Evolutionary conservation across 2,329 filamentous ascomycete genomes (phyloP).

Genomic region (Aspergillus japonicus): DNA sequence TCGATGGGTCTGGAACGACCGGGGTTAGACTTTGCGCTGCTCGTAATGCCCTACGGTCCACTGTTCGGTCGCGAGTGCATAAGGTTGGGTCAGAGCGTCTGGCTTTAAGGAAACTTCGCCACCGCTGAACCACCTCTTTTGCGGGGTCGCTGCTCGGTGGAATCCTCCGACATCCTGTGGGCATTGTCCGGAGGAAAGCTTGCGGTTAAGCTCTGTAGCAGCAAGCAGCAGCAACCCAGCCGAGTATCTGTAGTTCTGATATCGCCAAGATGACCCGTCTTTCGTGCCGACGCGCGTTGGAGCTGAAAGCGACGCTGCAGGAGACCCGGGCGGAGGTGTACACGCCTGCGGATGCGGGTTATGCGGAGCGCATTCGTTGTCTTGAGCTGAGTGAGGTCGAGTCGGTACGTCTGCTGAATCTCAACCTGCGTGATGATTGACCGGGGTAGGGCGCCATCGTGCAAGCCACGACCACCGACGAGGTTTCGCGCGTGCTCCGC

Average conservation of each 20-base stretch:
- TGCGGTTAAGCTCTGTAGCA: too few species aligned
- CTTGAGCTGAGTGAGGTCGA: conserved; percentile 16
- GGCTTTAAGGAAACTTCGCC: not conserved
- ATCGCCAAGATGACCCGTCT: conserved; percentile 9
- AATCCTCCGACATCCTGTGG: too few species aligned
- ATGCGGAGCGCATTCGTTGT: conserved; percentile 9
- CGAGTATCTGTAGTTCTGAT: too few species aligned
- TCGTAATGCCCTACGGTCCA: not conserved
- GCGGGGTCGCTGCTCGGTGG: not conserved
- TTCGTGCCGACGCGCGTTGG: conserved; percentile 7
- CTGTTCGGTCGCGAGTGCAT: too few species aligned
- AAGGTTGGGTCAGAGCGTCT: not conserved
- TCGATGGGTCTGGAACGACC: not conserved
- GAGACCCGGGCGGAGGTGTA: conserved; percentile 13
- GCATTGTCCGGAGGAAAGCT: too few species aligned
- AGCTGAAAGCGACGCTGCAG: conserved; percentile 11
- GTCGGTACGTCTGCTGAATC: conserved; percentile 3
- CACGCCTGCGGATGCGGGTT: conserved; percentile 7
- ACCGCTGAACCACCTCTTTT: not conserved
- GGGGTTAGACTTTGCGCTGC: not conserved
- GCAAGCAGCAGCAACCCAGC: too few species aligned
- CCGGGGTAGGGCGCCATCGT: conserved; percentile 15
- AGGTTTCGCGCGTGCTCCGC: conserved; percentile 8
- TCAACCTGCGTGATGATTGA: not conserved
- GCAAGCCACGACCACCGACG: conserved; percentile 8